Base-by-base conservation (phyloP, 2,329 filamentous ascomycete genomes). In the Pseudopithomyces chartarum region DNA sequence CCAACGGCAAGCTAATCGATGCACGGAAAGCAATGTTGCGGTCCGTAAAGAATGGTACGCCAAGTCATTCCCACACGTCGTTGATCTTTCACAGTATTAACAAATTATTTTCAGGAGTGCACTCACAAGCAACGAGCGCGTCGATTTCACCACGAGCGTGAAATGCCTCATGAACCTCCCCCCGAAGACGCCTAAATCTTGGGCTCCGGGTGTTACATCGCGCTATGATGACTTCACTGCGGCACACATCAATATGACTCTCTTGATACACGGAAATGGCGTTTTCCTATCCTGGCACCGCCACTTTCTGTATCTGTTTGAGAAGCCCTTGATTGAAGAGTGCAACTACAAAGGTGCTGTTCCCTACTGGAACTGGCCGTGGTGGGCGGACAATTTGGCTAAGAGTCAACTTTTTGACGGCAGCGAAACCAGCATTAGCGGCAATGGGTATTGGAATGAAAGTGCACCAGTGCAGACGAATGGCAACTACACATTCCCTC, bases 331-430 rank as follows among this genome's bases (percentile, higher is more conserved):
- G 1, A 73, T 64, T n/a, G 67, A 75, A 2, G 77, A 80, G 50
- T 80, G 78, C 52, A 76, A 75, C 42, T 80, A 78, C 62, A 69
- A 63, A 3, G 77, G 75, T 48, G 69, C 71, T 47, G 72, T 75
- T 44, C 78, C 78, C 0, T 84, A 84, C 72, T 82, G 80, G 76
- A 80, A 85, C 67, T 85, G 82, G 81, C 78, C 74, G 11, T 76
- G 78, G 20, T 79, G 77, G 63, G 69, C 76, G 3, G 56, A 70
- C 3, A 78, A 83, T 40, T 32, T 17, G 29, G 50, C 56, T 3
- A 73, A 76, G 52, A 82, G 82, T 1, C 78, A 82, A 13, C 68
- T 87, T 51, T 85, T 87, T 59, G 82, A 85, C 61, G 84, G 85
- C 49, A 81, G 79, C 52, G 78, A 76, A 23, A 81, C 78, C 52